Percentiles rank a stretch among this genome's conserved stretches.
phyloP scores from a whole-genome alignment of 169 alveolate genomes.

The Cryptosporidium sp. region DNA sequence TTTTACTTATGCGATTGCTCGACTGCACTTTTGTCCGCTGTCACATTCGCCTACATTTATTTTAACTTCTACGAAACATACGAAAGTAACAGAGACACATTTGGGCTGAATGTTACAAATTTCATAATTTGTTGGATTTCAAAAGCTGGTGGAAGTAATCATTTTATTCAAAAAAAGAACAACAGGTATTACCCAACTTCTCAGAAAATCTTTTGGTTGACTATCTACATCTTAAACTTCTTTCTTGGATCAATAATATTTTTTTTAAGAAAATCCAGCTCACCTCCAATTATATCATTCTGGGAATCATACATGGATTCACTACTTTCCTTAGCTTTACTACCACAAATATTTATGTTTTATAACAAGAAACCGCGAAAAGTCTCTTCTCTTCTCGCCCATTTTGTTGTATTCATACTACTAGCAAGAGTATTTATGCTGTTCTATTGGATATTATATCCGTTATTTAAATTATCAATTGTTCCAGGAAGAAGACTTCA shows the following conservation, averaged over 20 bases:
- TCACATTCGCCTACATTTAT: constrained; percentile 64
- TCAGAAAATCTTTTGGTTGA: constrained; percentile 11
- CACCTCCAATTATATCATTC: constrained; percentile 73
- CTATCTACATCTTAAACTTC: constrained; percentile 21
- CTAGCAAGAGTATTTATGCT: constrained; percentile 78
- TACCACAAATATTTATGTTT: constrained; percentile 82
- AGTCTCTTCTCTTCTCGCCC: constrained; percentile 77
- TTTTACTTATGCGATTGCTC: constrained; percentile 79
- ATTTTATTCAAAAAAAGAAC: neutral
- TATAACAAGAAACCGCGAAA: constrained; percentile 79
- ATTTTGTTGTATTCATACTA: constrained; percentile 79
- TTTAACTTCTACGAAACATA: constrained; percentile 64
- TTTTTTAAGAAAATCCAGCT: constrained; percentile 43
- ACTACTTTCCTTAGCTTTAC: constrained; percentile 78
- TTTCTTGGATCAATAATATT: constrained; percentile 48
- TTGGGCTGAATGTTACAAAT: constrained; percentile 76
- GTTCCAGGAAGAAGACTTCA: constrained; percentile 80
- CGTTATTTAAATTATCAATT: constrained; percentile 62
- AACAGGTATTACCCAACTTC: constrained; percentile 25
- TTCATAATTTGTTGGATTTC: neutral
- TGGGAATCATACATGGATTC: constrained; percentile 82
- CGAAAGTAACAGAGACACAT: constrained; percentile 78
- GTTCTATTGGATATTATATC: constrained; percentile 77
- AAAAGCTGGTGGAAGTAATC: neutral
- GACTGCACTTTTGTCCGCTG: constrained; percentile 76